Conservation (phyloP, 176 grass and related monocot species). For the Carex myosuroides region DNA sequence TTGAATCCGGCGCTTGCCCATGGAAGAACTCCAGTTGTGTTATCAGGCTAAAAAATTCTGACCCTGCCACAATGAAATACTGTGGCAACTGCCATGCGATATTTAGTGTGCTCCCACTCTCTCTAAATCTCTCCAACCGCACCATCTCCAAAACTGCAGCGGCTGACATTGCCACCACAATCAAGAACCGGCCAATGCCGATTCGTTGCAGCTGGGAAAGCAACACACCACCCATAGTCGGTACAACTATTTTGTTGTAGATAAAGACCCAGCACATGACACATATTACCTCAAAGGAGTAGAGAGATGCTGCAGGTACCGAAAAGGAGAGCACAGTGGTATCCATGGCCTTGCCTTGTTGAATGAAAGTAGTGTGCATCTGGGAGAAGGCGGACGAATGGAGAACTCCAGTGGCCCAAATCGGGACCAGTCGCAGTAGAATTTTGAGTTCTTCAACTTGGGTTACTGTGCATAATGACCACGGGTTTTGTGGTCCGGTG, state of each 20-base stretch:
- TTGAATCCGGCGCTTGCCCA: constrained; percentile 54
- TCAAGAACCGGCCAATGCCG: constrained; percentile 56
- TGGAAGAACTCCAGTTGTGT: constrained; percentile 68
- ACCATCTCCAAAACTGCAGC: constrained; percentile 48
- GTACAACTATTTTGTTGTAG: constrained; percentile 26
- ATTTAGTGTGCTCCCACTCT: constrained; percentile 20
- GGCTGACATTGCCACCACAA: constrained; percentile 57
- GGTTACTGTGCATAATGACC: constrained; percentile 50
- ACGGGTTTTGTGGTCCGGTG: constrained; percentile 18
- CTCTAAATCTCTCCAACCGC: constrained; percentile 39
- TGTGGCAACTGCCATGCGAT: constrained; percentile 76
- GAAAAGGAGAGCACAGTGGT: constrained; percentile 44
- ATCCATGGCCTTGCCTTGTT: constrained; percentile 73
- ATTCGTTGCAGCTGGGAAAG: constrained; percentile 57
- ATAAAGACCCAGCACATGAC: constrained; percentile 26
- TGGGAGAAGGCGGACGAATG: constrained; percentile 49
- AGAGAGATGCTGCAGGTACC: constrained; percentile 62
- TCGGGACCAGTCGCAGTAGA: constrained; percentile 60
- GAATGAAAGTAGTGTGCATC: constrained; percentile 83
- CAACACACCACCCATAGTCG: not conserved
- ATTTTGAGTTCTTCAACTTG: constrained; percentile 87
- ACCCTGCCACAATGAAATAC: constrained; percentile 52
- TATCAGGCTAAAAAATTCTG: constrained; percentile 53
- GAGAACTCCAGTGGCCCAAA: constrained; percentile 65
- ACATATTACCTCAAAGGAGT: constrained; percentile 47